Percentiles rank a stretch among this genome's conserved stretches.
These are phyloP conservation scores for Wallemia ichthyophaga DNA, from an alignment of 1,284 basidiomycete genomes.

Conservation along the genomic window DNA sequence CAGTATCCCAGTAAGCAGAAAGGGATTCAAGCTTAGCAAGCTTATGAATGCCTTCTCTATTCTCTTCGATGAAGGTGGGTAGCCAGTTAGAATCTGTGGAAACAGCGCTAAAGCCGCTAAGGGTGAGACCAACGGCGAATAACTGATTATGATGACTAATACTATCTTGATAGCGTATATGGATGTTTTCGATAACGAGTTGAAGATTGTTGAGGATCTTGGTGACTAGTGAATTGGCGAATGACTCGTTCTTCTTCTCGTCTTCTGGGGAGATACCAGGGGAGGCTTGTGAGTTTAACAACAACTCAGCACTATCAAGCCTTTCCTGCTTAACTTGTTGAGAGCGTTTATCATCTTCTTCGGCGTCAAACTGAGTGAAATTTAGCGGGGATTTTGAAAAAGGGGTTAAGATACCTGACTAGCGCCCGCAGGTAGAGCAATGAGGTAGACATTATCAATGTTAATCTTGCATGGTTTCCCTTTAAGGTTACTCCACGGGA, in stretches of 20 bases:
- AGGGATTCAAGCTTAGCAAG: conserved; percentile 64
- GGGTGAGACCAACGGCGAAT: conserved; percentile 70
- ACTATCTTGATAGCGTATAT: conserved; percentile 85
- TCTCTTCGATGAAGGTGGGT: conserved; percentile 81
- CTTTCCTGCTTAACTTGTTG: conserved; percentile 72
- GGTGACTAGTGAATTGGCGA: conserved; percentile 53
- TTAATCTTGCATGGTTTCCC: conserved; percentile 74
- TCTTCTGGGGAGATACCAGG: conserved; percentile 27
- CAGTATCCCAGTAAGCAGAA: conserved; percentile 87
- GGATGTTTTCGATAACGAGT: conserved; percentile 78
- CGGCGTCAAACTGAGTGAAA: conserved; percentile 30
- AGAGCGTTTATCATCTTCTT: conserved; percentile 52
- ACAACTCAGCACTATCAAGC: conserved; percentile 57
- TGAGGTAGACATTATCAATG: conserved; percentile 80
- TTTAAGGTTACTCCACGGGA: conserved; percentile 87
- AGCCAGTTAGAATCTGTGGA: conserved; percentile 79
- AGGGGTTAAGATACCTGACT: conserved; percentile 17
- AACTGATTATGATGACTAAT: conserved; percentile 82
- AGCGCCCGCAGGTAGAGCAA: conserved; percentile 57
- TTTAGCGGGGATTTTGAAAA: background rate
- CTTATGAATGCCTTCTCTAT: conserved; percentile 72
- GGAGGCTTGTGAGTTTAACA: conserved; percentile 30
- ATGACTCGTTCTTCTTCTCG: conserved; percentile 43
- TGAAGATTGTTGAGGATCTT: conserved; percentile 94
- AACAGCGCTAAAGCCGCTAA: conserved; percentile 75